These are phyloP conservation scores for Dendrobium officinale DNA, from an alignment of 106 monocot species.

Conservation along the genomic window DNA sequence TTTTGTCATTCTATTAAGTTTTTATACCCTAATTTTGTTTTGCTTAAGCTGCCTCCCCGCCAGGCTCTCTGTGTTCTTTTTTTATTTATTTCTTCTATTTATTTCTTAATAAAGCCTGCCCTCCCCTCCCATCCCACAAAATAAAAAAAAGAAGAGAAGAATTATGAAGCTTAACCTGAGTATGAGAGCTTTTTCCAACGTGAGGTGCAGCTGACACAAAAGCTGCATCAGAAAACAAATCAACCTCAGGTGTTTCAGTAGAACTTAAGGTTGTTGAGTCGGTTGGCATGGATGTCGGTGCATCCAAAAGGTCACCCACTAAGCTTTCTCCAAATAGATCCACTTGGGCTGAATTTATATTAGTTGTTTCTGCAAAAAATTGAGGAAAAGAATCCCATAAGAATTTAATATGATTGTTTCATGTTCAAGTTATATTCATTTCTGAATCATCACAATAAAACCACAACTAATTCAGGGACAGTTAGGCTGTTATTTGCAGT, in stretches of 20 bases:
- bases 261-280: slow-evolving; percentile 13
- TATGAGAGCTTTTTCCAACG: slow-evolving; percentile 20
- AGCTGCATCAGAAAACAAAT: slow-evolving; percentile 77
- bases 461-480: neutral
- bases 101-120: too few species aligned
- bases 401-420: neutral
- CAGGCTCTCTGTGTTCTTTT: too few species aligned
- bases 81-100: too few species aligned
- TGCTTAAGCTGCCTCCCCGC: too few species aligned
- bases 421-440: neutral
- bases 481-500: neutral
- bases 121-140: too few species aligned
- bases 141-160: neutral
- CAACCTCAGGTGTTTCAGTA: slow-evolving; percentile 32
- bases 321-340: slow-evolving; percentile 67
- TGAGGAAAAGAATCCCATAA: neutral
- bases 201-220: slow-evolving; percentile 53
- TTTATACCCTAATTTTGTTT: too few species aligned
- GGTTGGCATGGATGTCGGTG: slow-evolving; percentile 24
- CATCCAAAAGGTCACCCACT: slow-evolving; percentile 63
- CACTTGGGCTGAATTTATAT: slow-evolving; percentile 36
- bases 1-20: too few species aligned
- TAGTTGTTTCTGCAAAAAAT: slow-evolving; percentile 25
- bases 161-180: slow-evolving; percentile 35
- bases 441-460: neutral